Conservation (phyloP, 2,329 filamentous ascomycete species). For the Neospermospora avenae region DNA sequence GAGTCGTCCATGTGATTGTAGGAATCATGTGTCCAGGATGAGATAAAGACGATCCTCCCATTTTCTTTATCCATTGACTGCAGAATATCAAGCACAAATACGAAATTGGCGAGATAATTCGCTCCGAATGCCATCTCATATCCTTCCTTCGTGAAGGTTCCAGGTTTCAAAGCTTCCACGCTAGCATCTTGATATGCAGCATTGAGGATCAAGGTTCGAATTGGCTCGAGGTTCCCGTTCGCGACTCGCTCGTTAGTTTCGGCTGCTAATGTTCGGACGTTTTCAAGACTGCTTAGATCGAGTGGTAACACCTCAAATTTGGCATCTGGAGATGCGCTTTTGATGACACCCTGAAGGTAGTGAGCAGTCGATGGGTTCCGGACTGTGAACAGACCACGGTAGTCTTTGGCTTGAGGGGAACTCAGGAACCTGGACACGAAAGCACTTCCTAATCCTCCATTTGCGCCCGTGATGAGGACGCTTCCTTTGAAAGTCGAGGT, state of each 20-base stretch:
- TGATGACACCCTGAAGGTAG: slow-evolving; percentile 11
- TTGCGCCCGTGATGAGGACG: slow-evolving; percentile 17
- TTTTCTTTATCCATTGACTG: slow-evolving; percentile 36
- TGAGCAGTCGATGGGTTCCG: slow-evolving; percentile 10
- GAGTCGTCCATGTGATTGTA: slow-evolving; percentile 5
- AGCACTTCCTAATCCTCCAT: slow-evolving; percentile 19
- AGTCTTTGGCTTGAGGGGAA: slow-evolving; percentile 3
- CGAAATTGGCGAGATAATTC: slow-evolving; percentile 37
- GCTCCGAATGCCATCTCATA: slow-evolving; percentile 36
- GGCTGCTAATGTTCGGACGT: slow-evolving; percentile 15
- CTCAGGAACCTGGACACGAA: slow-evolving; percentile 15
- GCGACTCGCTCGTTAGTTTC: slow-evolving; percentile 26
- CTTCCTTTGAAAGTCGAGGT: slow-evolving; percentile 6
- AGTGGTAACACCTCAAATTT: slow-evolving; percentile 10
- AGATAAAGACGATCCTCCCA: slow-evolving; percentile 35
- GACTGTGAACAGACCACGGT: slow-evolving; percentile 18
- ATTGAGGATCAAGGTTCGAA: slow-evolving; percentile 29
- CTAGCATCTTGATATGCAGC: slow-evolving; percentile 24
- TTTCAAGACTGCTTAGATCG: slow-evolving; percentile 16
- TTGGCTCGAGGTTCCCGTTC: slow-evolving; percentile 20
- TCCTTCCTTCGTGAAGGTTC: slow-evolving; percentile 35
- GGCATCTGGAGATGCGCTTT: background rate
- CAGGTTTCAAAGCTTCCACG: slow-evolving; percentile 9
- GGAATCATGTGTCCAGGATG: slow-evolving; percentile 27
- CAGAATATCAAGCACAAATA: slow-evolving; percentile 36